These are phyloP conservation scores for Trichoderma sp. DNA, from an alignment of 2,329 filamentous ascomycete species.

Conservation along the genomic window DNA sequence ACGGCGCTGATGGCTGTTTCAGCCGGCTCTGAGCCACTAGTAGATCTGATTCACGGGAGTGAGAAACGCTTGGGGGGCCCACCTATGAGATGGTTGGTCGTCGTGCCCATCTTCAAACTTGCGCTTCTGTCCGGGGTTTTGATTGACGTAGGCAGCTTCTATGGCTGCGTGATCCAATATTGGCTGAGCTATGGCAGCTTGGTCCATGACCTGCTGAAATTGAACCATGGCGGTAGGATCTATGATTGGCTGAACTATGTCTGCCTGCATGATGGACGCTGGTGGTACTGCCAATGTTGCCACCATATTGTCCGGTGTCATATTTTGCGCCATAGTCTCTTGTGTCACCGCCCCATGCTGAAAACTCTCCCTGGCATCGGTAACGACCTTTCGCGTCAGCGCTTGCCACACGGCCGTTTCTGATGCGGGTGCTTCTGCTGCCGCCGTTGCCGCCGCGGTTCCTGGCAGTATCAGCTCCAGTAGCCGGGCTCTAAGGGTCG, in stretches of 20 bases:
- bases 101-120: not conserved
- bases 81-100: not conserved
- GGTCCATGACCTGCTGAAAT: not conserved
- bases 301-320: not conserved
- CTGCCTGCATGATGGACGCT: not conserved
- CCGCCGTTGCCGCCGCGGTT: not conserved
- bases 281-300: not conserved
- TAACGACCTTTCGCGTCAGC: not conserved
- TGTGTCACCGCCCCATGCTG: not conserved
- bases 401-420: not conserved
- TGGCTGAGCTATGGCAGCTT: not conserved
- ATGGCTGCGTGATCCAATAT: not conserved
- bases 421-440: not conserved
- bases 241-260: not conserved
- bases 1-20: not conserved
- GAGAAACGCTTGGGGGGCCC: not conserved
- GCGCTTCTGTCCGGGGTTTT: not conserved
- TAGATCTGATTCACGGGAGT: not conserved
- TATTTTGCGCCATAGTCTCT: not conserved
- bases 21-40: not conserved
- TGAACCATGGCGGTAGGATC: no score
- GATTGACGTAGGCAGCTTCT: not conserved
- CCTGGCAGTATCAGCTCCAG: conserved; percentile 25
- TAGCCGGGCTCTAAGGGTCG: conserved; percentile 8
- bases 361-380: not conserved